Evolutionary conservation across 768 basidiomycete genomes (phyloP).

Genomic region (Suillus paluster): DNA sequence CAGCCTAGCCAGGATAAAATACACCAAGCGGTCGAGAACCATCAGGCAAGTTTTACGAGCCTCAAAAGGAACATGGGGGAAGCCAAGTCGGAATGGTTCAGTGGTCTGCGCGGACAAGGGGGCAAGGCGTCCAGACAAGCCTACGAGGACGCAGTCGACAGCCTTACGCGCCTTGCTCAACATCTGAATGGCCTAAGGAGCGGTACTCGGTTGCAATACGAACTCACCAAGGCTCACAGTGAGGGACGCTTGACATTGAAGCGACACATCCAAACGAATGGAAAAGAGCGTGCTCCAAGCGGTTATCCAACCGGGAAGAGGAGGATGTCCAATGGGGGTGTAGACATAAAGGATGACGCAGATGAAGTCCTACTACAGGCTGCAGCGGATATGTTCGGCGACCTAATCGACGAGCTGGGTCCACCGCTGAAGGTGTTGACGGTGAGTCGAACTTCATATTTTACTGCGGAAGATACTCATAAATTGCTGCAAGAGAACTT

Average conservation of each 20-base stretch:
- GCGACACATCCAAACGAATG: conserved; percentile 20
- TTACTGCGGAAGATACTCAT: conserved; percentile 5
- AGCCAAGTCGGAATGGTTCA: conserved; percentile 84
- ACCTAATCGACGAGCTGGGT: conserved; percentile 78
- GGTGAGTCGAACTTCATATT: conserved; percentile 45
- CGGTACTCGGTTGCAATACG: conserved; percentile 83
- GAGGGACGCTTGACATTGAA: conserved; percentile 48
- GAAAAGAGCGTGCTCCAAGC: conserved; percentile 18
- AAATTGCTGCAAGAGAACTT: conserved; percentile 51
- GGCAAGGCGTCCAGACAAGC: conserved; percentile 48
- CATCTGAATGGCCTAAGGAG: conserved; percentile 90
- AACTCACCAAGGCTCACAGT: conserved; percentile 66
- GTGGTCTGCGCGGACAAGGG: conserved; percentile 27
- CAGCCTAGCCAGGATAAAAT: conserved; percentile 65
- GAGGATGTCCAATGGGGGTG: conserved; percentile 32
- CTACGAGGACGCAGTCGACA: conserved; percentile 87
- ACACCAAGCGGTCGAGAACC: conserved; percentile 79
- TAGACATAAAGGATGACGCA: conserved; percentile 48
- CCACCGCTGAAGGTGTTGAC: conserved; percentile 77
- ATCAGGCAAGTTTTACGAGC: conserved; percentile 88
- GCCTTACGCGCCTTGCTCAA: conserved; percentile 89
- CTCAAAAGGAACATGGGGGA: conserved; percentile 87
- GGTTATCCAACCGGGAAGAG: conserved; percentile 19
- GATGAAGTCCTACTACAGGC: conserved; percentile 43
- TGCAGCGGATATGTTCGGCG: conserved; percentile 77